Evolutionary conservation across 345 rosid species (phyloP).

Genomic region (Eutrema heterophyllum): DNA sequence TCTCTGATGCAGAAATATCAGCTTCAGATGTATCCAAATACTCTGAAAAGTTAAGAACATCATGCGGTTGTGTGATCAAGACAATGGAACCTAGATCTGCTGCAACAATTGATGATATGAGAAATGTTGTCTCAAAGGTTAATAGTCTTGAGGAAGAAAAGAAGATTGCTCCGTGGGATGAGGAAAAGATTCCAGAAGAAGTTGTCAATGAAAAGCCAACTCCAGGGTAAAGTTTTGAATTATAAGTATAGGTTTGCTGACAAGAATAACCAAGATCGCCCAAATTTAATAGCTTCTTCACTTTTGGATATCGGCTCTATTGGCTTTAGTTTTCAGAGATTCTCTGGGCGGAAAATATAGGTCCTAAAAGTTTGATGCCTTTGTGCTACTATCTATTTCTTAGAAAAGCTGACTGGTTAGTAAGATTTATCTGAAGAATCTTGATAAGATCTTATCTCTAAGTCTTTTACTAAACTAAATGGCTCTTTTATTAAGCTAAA

Average conservation of each 20-base stretch:
- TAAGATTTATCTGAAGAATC: not conserved
- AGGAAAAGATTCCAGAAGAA: slow-evolving; percentile 83
- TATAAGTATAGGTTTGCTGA: slow-evolving; percentile 10
- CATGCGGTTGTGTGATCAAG: slow-evolving; percentile 75
- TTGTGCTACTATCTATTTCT: not conserved
- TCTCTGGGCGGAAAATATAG: not conserved
- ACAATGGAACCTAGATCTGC: slow-evolving; percentile 72
- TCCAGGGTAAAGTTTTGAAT: slow-evolving; percentile 55
- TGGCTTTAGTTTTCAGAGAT: slow-evolving; percentile 2
- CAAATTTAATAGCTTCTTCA: not conserved
- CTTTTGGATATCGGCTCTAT: slow-evolving; percentile 1
- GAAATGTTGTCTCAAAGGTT: slow-evolving; percentile 47
- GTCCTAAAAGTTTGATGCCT: not conserved
- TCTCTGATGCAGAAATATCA: slow-evolving; percentile 52
- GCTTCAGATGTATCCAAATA: slow-evolving; percentile 73
- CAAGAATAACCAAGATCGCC: not conserved
- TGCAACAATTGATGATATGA: slow-evolving; percentile 62
- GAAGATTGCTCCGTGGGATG: slow-evolving; percentile 75
- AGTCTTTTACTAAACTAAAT: not conserved
- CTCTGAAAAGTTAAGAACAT: slow-evolving; percentile 66
- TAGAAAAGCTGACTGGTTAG: slow-evolving; percentile 1
- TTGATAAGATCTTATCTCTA: not conserved
- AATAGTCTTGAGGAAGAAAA: slow-evolving; percentile 55
- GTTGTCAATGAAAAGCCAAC: slow-evolving; percentile 61
- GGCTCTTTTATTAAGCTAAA: not conserved